Base-by-base conservation (phyloP, 768 basidiomycete species). In the Lentinula sp. region DNA sequence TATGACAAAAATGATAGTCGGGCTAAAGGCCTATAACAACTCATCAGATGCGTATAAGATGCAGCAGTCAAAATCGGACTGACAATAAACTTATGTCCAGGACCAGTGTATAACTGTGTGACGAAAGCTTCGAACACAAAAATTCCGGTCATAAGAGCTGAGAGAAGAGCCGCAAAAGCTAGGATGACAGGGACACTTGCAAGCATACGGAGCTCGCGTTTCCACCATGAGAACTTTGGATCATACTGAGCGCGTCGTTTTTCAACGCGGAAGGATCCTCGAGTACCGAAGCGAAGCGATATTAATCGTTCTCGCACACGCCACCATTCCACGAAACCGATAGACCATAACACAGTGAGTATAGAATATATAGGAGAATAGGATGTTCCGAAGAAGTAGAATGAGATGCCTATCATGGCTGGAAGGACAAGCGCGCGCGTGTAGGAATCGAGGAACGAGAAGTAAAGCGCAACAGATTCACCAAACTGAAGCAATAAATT, bases 111-210 rank as follows among this genome's bases (percentile, higher is more conserved):
- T 11, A 98, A 74, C 48, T 89, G 80, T 0, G 89, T 88, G 11
- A 98, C 88, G 65, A 99, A 95, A 0, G 94, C 95, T 70, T 96
- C 95, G 53, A 96, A 80, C 16, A 91, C 78, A 69, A 94, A 94
- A 37, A 96, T 92, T 4, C 77, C 84, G 0, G 92, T 91, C 65
- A 98, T 76, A 52, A 98, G 72, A 3, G 80, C 77, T 3, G 81
- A 82, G 35, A 98, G 81, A 2, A 88, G 72, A 11, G 77, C 81
- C 0, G 87, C 89, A 69, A 94, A 95, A 21, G 86, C 66, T 3
- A 86, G 64, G 63, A 98, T 86, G 60, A 92, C 78, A 6, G 91
- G 92, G 28, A 91, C 64, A 70, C 86, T 86, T 9, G 84, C 82
- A 49, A 88, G 71, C 62, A 88, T 83, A 42, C 90, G 77, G 1